phyloP scores from a whole-genome alignment of 2,329 filamentous ascomycete genomes.

The Penicillium italicum region DNA sequence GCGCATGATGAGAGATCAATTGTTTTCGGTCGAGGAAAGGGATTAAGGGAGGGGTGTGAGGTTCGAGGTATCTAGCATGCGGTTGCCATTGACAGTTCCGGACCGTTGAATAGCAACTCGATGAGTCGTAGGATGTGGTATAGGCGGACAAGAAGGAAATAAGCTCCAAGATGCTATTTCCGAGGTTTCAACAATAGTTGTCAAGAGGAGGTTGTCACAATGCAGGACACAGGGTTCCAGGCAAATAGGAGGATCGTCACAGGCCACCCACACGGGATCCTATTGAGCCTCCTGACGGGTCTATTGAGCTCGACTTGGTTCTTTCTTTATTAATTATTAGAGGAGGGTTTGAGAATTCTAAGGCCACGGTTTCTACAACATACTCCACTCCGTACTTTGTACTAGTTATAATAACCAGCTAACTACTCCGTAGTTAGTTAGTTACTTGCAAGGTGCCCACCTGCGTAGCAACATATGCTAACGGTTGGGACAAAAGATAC shows the following conservation, averaged over 20 bases:
- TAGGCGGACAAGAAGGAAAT: not conserved
- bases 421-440: too few species aligned
- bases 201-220: not conserved
- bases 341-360: not conserved
- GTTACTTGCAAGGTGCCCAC: too few species aligned
- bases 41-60: not conserved
- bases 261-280: conserved; percentile 6
- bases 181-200: not conserved
- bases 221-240: not conserved
- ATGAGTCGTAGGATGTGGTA: not conserved
- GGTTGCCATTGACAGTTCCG: conserved; percentile 22
- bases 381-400: not conserved
- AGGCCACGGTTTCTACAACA: conserved; percentile 5
- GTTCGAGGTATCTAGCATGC: not conserved
- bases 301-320: not conserved
- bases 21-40: not conserved
- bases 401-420: too few species aligned
- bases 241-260: conserved; percentile 16
- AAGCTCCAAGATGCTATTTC: not conserved
- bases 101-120: conserved; percentile 2
- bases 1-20: conserved; percentile 18
- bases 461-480: not conserved
- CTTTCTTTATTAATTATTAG: not conserved
- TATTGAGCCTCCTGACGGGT: not conserved
- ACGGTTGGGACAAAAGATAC: not conserved